Evolutionary conservation across 108 stramenopile genomes (phyloP), one percentile per base, ranked within the genome.

Genomic region (Phaeodactylum tricornutum): DNA sequence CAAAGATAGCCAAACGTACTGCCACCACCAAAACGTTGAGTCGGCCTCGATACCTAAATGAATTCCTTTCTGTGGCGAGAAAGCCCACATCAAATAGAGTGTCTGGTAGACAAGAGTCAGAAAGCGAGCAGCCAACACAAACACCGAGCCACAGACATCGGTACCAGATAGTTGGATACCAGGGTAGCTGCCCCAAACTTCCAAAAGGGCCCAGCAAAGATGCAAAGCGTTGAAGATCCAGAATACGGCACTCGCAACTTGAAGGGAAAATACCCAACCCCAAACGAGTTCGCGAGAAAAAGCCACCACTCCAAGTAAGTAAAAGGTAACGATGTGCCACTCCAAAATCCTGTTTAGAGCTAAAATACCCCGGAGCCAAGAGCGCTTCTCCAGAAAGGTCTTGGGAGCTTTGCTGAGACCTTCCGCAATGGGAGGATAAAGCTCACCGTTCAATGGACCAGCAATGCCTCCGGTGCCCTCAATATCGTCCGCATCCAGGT

Each of bases 21-120:
- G 95, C 95, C 95, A 96, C 91, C 91, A 96, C 95, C 95, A 96
- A 59, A 93, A 96, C 9, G 78, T 72, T 1, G 75, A 67, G 52
- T 88, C 83, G 23, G 75, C 83, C 47, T 84, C 84, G 39, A 91
- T 79, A 31, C 86, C 89, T 39, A 87, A 71, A 44, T 72, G 71
- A n/a, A 19, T 64, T 15, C 79, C 77, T 36, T 65, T 64, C 44
- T 70, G 44, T n/a, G 79, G 79, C 12, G 81, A 85, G 53, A 92
- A 90, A 0, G 94, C 84, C 94, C 94, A 95, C 69, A 87, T 80
- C 12, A 93, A 54, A 53, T 94, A 96, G 29, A 93, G 64, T 15
- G 80, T 87, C 69, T 98, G 97, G 59, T 95, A 96, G 31, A 83
- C 77, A 20, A 98, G 62, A 36, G 92, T 77, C 24, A 96, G 61